phyloP scores from a whole-genome alignment of 169 alveolate species.

The Cryptosporidium ubiquitum region DNA sequence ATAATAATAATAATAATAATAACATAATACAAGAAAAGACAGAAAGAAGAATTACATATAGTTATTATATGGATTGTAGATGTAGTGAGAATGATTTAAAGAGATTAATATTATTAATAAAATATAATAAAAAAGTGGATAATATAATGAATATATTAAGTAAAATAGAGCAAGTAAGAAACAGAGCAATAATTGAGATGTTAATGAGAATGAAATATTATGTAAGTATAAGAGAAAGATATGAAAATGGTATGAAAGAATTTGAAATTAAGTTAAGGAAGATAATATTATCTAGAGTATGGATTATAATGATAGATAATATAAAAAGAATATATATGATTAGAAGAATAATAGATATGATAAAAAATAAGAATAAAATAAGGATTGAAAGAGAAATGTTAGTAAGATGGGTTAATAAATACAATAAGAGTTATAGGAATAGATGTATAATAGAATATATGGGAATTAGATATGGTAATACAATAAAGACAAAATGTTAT shows the following conservation, averaged over 20 bases:
- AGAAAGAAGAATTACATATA: neutral
- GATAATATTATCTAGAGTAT: constrained; percentile 3
- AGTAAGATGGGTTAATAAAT: constrained; percentile 16
- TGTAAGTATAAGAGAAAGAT: neutral
- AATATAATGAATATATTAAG: neutral
- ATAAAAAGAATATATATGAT: neutral
- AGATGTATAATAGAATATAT: neutral
- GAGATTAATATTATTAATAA: neutral
- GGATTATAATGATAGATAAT: neutral
- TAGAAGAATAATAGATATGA: neutral
- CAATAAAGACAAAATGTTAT: constrained; percentile 30
- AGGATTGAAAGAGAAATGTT: neutral
- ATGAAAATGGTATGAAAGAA: neutral
- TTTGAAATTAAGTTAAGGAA: neutral
- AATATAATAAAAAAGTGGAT: neutral
- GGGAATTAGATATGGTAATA: neutral
- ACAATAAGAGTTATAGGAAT: constrained; percentile 4
- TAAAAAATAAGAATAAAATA: neutral
- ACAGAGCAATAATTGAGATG: neutral
- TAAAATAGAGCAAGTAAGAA: neutral
- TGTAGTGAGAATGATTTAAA: neutral
- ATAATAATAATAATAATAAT: too few relatives aligned
- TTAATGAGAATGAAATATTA: neutral
- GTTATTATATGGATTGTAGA: constrained; percentile 32
- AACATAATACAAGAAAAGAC: too few relatives aligned